Conservation (phyloP, 2,329 filamentous ascomycete species). For the Cladobotryum protrusum region DNA sequence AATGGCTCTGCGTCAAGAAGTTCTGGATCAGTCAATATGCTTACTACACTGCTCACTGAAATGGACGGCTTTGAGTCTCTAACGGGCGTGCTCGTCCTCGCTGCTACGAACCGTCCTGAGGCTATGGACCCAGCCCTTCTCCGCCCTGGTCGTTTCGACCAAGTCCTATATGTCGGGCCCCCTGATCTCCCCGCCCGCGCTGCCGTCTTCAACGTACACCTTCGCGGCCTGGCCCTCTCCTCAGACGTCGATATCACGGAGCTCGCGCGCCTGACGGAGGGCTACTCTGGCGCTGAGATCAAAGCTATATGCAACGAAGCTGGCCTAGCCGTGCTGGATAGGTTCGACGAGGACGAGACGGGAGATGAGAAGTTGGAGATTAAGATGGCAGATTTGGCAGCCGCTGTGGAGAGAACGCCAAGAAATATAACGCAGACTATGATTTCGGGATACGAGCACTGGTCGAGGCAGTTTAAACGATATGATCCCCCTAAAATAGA, state of each 20-base stretch:
- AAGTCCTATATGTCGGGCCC: constrained; percentile 77
- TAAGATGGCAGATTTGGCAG: constrained; percentile 37
- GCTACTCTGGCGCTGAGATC: constrained; percentile 83
- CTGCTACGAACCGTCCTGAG: constrained; percentile 87
- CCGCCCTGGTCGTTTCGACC: constrained; percentile 78
- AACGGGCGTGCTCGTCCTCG: constrained; percentile 77
- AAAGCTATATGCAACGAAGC: constrained; percentile 44
- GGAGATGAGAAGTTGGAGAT: constrained; percentile 27
- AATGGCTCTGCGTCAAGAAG: constrained; percentile 33
- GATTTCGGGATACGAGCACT: constrained; percentile 52
- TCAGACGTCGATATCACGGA: constrained; percentile 58
- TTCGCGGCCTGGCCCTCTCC: constrained; percentile 52
- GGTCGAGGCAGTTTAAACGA: constrained; percentile 37
- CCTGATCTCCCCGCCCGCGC: constrained; percentile 66
- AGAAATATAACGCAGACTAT: constrained; percentile 55
- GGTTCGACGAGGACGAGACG: constrained; percentile 24
- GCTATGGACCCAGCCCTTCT: constrained; percentile 79
- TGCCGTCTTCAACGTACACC: constrained; percentile 68
- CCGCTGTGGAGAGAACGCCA: constrained; percentile 40
- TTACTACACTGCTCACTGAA: constrained; percentile 85
- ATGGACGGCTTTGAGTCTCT: constrained; percentile 92
- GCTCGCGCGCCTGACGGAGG: constrained; percentile 61
- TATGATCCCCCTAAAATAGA: not conserved
- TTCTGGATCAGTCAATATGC: constrained; percentile 63
- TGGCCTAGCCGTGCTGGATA: constrained; percentile 36